These are phyloP conservation scores for Aspergillus quadrilineatus DNA, from an alignment of 2,329 filamentous ascomycete genomes.

Conservation along the genomic window DNA sequence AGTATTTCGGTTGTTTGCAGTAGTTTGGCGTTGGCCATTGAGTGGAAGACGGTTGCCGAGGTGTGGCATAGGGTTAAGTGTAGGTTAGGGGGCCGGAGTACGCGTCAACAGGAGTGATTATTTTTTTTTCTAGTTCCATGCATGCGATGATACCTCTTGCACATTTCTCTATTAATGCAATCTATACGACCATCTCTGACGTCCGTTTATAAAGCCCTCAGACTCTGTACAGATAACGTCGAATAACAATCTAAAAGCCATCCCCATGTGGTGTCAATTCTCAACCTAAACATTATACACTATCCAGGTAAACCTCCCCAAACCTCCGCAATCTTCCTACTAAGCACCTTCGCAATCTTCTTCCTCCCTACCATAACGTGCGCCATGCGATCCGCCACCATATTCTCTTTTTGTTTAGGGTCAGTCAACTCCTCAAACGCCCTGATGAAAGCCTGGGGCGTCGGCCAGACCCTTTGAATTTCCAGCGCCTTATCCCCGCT, in stretches of 20 bases:
- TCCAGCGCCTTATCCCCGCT: slow-evolving; percentile 76
- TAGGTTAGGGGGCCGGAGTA: neutral
- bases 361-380: slow-evolving; percentile 62
- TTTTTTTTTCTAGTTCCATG: too few relatives aligned
- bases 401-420: slow-evolving; percentile 56
- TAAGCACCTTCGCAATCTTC: slow-evolving; percentile 65
- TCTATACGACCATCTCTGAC: too few relatives aligned
- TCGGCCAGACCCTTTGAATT: slow-evolving; percentile 76
- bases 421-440: slow-evolving; percentile 59
- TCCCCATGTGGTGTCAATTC: neutral
- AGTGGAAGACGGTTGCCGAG: slow-evolving; percentile 25
- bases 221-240: too few relatives aligned
- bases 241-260: neutral
- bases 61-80: neutral
- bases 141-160: too few relatives aligned
- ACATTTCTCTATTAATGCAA: too few relatives aligned
- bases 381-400: slow-evolving; percentile 59
- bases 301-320: slow-evolving; percentile 54
- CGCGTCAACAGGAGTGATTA: too few relatives aligned
- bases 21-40: slow-evolving; percentile 68
- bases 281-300: neutral
- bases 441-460: slow-evolving; percentile 68
- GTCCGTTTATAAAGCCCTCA: too few relatives aligned
- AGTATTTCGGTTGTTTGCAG: slow-evolving; percentile 85
- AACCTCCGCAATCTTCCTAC: slow-evolving; percentile 68